Conservation (phyloP, 2,329 filamentous ascomycete species). For the Aureobasidium sp. region DNA sequence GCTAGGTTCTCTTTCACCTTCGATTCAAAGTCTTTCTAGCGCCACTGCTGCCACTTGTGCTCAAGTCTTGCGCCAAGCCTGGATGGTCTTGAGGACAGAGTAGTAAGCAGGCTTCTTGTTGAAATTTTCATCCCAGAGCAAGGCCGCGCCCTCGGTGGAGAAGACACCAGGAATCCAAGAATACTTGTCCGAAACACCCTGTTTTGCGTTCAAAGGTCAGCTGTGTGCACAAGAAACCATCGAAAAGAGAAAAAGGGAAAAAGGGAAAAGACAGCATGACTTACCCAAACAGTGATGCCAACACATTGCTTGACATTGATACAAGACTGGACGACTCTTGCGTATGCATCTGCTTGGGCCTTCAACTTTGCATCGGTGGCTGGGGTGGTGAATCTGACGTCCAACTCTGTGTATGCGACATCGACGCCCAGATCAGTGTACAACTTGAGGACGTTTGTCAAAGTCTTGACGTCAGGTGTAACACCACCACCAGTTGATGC, state of each 20-base stretch:
- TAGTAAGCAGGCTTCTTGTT: constrained; percentile 42
- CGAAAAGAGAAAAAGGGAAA: background rate
- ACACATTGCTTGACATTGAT: constrained; percentile 32
- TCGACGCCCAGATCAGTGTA: constrained; percentile 49
- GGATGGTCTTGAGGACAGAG: constrained; percentile 8
- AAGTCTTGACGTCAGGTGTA: constrained; percentile 25
- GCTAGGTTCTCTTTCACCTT: no score
- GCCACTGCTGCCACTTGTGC: background rate
- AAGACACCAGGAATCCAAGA: constrained; percentile 36
- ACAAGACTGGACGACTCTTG: constrained; percentile 30
- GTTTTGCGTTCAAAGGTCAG: constrained; percentile 2
- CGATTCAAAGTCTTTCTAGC: no score
- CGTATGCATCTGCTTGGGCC: constrained; percentile 44
- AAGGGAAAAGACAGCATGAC: background rate
- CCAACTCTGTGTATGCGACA: constrained; percentile 58
- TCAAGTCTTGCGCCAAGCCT: background rate
- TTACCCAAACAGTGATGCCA: constrained; percentile 46
- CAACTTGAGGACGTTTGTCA: constrained; percentile 40
- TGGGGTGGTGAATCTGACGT: constrained; percentile 42
- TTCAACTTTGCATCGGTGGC: constrained; percentile 22
- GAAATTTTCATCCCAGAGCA: constrained; percentile 41
- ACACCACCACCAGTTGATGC: constrained; percentile 20
- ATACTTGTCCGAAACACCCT: constrained; percentile 37
- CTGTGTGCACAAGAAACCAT: background rate
- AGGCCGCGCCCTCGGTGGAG: constrained; percentile 31